Percentiles rank a stretch among this genome's conserved stretches.
phyloP scores from a whole-genome alignment of 768 basidiomycete species.

The Mycena capillaripes region DNA sequence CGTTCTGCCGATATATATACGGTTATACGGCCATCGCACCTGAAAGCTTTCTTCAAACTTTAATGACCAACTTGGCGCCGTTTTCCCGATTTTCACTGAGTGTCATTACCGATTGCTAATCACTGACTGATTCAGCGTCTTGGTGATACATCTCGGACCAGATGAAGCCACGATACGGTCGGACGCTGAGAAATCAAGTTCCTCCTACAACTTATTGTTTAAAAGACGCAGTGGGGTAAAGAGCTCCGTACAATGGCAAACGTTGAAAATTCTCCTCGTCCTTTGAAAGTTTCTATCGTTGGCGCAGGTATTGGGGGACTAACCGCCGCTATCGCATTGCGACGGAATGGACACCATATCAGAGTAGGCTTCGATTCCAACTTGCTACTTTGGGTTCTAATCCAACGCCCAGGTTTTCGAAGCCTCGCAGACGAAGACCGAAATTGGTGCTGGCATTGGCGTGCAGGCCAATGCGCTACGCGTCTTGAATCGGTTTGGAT shows the following conservation, averaged over 20 bases:
- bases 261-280: background rate
- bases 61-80: too few species aligned
- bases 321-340: background rate
- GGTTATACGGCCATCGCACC: too few species aligned
- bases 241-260: background rate
- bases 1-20: too few species aligned
- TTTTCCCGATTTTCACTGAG: too few species aligned
- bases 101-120: too few species aligned
- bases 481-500: background rate
- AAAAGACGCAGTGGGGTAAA: background rate
- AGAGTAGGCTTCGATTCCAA: background rate
- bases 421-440: slow-evolving; percentile 1
- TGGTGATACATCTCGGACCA: too few species aligned
- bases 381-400: background rate
- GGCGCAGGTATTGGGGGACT: slow-evolving; percentile 3
- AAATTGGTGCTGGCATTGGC: slow-evolving; percentile 16
- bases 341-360: slow-evolving; percentile 10
- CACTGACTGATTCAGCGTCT: too few species aligned
- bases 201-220: too few species aligned
- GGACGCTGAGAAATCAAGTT: too few species aligned
- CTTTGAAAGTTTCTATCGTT: background rate
- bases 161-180: too few species aligned
- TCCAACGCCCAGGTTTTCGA: slow-evolving; percentile 12
- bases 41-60: too few species aligned
- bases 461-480: slow-evolving; percentile 18